Evolutionary conservation across 1,284 basidiomycete genomes (phyloP).

Genomic region (Mycosarcoma mackinlayi): DNA sequence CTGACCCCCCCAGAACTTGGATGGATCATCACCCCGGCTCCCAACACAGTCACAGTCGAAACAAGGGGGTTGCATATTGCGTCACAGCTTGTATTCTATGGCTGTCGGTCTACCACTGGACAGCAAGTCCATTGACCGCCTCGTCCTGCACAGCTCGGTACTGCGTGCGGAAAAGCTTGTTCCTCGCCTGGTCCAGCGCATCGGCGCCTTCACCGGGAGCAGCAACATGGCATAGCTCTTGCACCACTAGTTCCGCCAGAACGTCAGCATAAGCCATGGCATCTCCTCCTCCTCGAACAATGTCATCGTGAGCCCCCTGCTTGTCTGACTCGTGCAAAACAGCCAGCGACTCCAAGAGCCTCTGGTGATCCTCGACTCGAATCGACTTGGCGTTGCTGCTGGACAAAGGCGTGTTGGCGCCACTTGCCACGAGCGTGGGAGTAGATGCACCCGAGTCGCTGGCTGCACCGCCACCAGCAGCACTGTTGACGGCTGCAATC

Average conservation of each 20-base stretch:
- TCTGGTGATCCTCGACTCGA: slow-evolving; percentile 29
- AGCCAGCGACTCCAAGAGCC: slow-evolving; percentile 22
- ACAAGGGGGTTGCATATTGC: no score
- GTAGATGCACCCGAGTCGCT: slow-evolving; percentile 31
- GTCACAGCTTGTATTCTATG: no score
- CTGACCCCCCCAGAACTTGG: no score
- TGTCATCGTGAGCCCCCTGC: not conserved
- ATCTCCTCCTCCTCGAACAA: not conserved
- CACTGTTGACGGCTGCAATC: slow-evolving; percentile 18
- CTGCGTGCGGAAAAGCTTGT: slow-evolving; percentile 78
- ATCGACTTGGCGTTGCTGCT: slow-evolving; percentile 31
- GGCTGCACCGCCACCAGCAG: not conserved
- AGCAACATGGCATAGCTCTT: slow-evolving; percentile 68
- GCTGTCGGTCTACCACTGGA: slow-evolving; percentile 83
- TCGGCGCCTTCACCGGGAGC: slow-evolving; percentile 51
- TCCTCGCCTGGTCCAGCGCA: slow-evolving; percentile 71
- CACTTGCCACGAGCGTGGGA: slow-evolving; percentile 28
- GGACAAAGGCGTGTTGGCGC: slow-evolving; percentile 32
- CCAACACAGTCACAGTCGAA: no score
- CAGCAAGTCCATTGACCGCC: slow-evolving; percentile 78
- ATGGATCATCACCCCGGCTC: no score
- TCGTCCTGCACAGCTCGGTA: slow-evolving; percentile 90
- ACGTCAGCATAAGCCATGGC: slow-evolving; percentile 69
- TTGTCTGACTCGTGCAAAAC: not conserved
- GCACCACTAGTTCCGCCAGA: slow-evolving; percentile 71